Evolutionary conservation across 2,329 filamentous ascomycete genomes (phyloP), one percentile per base, ranked within the genome.

Genomic region (Alternaria rosae): DNA sequence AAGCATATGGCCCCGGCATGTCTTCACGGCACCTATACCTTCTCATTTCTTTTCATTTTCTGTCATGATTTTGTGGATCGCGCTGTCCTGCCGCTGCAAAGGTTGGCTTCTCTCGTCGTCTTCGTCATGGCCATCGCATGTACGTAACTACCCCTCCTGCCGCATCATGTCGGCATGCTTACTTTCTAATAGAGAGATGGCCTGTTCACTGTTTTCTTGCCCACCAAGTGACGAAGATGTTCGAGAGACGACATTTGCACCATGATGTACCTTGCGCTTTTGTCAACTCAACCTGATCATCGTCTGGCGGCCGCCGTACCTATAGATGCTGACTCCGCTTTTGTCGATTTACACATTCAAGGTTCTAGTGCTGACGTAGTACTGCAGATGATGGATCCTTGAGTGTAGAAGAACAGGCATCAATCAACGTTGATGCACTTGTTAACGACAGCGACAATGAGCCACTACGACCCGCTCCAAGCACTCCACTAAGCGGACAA

Each of bases 351-450:
- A 57, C 3, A 41, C 25, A 47, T 30, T 44, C 51, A 47, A 23
- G 42, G 44, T 13, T 25, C 20, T n/a, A 44, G 56, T 62, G 82
- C 83, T 86, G 80, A 86, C 77, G 70, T 70, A 71, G 71, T 50
- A 66, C 59, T 48, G 64, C 63, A 91, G 89, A 90, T 79, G 88
- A 91, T 72, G 85, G 88, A 52, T 78, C 88, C n/a, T 75, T 82
- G 43, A 82, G 83, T 60, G 86, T 85, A 11, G 81, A 89, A 47
- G 87, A 89, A 64, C 88, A 89, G 67, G 88, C 85, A 12, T 85
- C 83, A 3, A 83, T 83, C 44, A 89, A 86, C n/a, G 87, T 92
- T 42, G 89, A 92, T 74, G 88, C 88, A 4, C 80, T 92, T 5
- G 89, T 92, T 12, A 87, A 88, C 21, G 90, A 92, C 45, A 64